Evolutionary conservation across 805 yeast genomes (phyloP).

Genomic region (Candida odintsovae): DNA sequence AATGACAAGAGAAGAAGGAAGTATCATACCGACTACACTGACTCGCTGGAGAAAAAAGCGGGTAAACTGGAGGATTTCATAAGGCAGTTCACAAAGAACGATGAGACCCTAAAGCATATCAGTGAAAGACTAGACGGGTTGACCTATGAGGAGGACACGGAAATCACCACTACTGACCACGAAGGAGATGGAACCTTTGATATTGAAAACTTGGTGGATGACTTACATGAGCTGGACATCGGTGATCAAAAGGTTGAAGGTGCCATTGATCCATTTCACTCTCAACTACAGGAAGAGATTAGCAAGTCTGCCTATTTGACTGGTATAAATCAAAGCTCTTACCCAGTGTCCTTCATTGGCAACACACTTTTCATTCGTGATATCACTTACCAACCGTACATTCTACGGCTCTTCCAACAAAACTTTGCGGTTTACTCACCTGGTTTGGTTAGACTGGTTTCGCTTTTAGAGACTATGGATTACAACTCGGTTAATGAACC

Average conservation of each 20-base stretch:
- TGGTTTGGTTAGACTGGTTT: constrained; percentile 11
- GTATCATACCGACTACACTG: constrained; percentile 27
- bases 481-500: constrained; percentile 12
- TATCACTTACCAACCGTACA: constrained; percentile 4
- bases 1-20: constrained; percentile 25
- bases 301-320: background rate
- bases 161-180: background rate
- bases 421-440: constrained; percentile 14
- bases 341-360: constrained; percentile 4
- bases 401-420: constrained; percentile 6
- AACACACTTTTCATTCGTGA: constrained; percentile 4
- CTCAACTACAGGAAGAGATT: constrained; percentile 3
- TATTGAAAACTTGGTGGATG: background rate
- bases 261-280: background rate
- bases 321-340: background rate
- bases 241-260: background rate
- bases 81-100: background rate
- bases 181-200: background rate
- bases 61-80: constrained; percentile 23
- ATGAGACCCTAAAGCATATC: background rate
- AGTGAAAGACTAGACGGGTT: background rate
- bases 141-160: background rate
- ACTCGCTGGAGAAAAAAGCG: constrained; percentile 24
- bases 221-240: background rate
- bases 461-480: constrained; percentile 10